Percentiles rank a stretch among this genome's conserved stretches.
Evolutionary conservation across 2,329 filamentous ascomycete species (phyloP).

Genomic region (Colletotrichum liaoningense): DNA sequence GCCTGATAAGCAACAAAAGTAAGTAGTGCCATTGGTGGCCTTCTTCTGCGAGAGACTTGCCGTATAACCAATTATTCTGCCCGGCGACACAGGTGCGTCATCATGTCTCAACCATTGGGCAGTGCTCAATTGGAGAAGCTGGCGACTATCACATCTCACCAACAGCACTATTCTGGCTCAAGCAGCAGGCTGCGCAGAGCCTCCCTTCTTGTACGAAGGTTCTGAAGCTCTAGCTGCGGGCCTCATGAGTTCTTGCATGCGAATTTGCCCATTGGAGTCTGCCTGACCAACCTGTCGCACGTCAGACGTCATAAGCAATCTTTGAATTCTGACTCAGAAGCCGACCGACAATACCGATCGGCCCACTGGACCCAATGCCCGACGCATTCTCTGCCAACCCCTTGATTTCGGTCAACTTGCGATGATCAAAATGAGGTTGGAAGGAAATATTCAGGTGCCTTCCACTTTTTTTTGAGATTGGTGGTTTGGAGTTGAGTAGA

Average conservation of each 20-base stretch:
- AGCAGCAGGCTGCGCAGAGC: background rate
- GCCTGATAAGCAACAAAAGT: background rate
- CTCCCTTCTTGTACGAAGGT: background rate
- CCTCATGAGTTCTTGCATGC: background rate
- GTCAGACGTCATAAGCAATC: background rate
- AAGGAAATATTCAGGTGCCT: background rate
- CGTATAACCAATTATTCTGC: background rate
- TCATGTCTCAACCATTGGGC: background rate
- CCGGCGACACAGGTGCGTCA: background rate
- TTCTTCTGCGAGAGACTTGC: background rate
- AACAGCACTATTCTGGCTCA: background rate
- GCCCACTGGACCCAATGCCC: background rate
- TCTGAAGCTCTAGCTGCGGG: background rate
- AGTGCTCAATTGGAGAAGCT: background rate
- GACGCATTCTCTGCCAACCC: background rate
- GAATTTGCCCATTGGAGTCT: background rate
- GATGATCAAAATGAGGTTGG: background rate
- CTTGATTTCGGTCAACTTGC: background rate
- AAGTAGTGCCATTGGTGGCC: background rate
- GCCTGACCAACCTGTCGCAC: background rate
- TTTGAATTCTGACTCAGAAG: background rate
- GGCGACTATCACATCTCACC: background rate
- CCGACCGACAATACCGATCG: background rate
- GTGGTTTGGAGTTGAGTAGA: background rate
- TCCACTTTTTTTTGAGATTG: background rate